Evolutionary conservation across 345 rosid genomes (phyloP), one percentile per base, ranked within the genome.

Genomic region (Hibiscus trionum): DNA sequence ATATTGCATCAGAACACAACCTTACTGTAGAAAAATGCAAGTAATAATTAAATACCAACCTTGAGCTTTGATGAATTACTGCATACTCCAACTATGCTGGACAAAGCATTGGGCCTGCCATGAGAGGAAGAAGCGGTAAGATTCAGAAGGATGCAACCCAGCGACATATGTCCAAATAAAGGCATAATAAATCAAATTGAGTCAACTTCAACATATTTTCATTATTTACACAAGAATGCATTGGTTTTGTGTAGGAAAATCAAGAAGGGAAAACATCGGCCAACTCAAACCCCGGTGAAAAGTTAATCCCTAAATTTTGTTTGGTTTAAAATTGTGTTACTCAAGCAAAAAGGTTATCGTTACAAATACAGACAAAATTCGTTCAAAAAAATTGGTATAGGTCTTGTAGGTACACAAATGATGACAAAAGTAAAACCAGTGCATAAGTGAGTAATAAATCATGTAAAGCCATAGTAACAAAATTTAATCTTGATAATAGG

Each of bases 31-130:
- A 44, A 65, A n/a, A 17, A 55, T 12, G 66, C 1, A 52, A 55
- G 17, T 76, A 42, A 57, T 17, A 56, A 62, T 80, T 21, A 59
- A 71, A 74, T 29, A 78, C 84, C 80, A 74, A 91, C 96, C 87
- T 78, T 79, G 21, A 81, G 78, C 71, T 78, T 85, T 72, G 84
- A 80, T 62, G 78, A 70, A 74, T 69, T 76, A 66, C 77, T 79
- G 72, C 77, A 62, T 72, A 64, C 78, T 72, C 87, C 87, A 66
- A 69, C 72, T 71, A 76, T 15, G 73, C 60, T 67, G 52, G 75
- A 80, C 44, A 82, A 52, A 11, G 78, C 80, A 57, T 83, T 55
- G 37, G 84, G 75, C 90, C 98, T 94, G 84, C 44, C 39, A 12
- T 49, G 46, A 29, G 42, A 19, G 9, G 6, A 31, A 46, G 37